These are phyloP conservation scores for Senna tora DNA, from an alignment of 306 rosid species.

Conservation along the genomic window DNA sequence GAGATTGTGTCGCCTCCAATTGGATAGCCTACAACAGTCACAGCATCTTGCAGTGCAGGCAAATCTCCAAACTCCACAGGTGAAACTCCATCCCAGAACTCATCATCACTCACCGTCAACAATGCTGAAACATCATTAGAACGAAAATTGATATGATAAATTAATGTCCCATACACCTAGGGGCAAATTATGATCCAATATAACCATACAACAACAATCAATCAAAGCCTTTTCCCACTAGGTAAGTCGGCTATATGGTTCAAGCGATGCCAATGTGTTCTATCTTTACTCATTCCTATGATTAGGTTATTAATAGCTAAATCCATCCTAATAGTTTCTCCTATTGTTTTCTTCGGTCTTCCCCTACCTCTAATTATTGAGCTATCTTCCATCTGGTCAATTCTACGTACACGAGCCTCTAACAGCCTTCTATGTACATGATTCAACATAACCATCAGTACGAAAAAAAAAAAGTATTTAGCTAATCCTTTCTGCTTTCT, in stretches of 20 bases:
- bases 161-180: background rate
- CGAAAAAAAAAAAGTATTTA: background rate
- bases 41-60: constrained; percentile 85
- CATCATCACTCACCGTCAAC: constrained; percentile 77
- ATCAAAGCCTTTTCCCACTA: no score
- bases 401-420: no score
- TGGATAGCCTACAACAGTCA: constrained; percentile 87
- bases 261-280: no score
- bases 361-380: no score
- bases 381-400: no score
- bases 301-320: no score
- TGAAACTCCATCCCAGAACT: constrained; percentile 84
- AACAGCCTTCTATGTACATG: no score
- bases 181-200: background rate
- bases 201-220: no score
- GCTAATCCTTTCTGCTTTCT: background rate
- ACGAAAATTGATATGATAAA: constrained; percentile 10
- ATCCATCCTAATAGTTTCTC: no score
- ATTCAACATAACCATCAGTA: background rate
- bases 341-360: no score
- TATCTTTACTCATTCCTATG: no score
- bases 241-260: no score
- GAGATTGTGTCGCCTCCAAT: constrained; percentile 93
- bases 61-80: constrained; percentile 78
- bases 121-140: constrained; percentile 55